These are phyloP conservation scores for Primulina huaijiensis DNA, from an alignment of 257 asterid genomes.

Conservation along the genomic window DNA sequence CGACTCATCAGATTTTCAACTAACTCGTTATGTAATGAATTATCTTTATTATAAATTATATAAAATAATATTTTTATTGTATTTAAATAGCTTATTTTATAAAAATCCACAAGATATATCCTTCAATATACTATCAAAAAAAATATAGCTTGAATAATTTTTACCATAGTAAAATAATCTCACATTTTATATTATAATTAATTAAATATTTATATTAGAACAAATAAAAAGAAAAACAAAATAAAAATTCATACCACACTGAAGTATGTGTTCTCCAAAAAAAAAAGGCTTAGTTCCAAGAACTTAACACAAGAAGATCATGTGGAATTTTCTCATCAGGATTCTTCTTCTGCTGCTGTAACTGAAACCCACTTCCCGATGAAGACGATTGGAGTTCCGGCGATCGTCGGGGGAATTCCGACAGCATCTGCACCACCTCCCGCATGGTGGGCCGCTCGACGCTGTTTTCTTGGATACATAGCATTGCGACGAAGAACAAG, in stretches of 20 bases:
- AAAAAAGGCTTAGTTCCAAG: too few species aligned
- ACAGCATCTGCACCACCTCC: conserved; percentile 88
- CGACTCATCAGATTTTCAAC: too few species aligned
- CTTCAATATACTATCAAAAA: too few species aligned
- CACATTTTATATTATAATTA: not conserved
- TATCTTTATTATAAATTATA: too few species aligned
- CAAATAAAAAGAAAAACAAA: too few species aligned
- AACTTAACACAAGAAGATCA: conserved; percentile 39
- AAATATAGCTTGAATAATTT: too few species aligned
- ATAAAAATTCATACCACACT: not conserved
- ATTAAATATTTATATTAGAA: not conserved
- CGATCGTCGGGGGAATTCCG: conserved; percentile 63
- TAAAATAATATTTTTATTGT: too few species aligned
- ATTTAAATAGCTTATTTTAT: too few species aligned
- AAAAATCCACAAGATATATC: too few species aligned
- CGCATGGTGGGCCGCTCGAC: conserved; percentile 91
- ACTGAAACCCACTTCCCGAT: conserved; percentile 20
- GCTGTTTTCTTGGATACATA: conserved; percentile 73
- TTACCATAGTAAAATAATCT: too few species aligned
- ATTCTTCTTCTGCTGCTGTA: conserved; percentile 28
- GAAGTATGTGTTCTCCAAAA: too few species aligned
- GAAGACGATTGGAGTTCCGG: conserved; percentile 43
- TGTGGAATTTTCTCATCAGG: conserved; percentile 29
- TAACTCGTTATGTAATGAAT: too few species aligned
- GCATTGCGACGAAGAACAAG: conserved; percentile 80